Conservation (phyloP, 305 asterid genomes). For the Fraxinus dipetala region DNA sequence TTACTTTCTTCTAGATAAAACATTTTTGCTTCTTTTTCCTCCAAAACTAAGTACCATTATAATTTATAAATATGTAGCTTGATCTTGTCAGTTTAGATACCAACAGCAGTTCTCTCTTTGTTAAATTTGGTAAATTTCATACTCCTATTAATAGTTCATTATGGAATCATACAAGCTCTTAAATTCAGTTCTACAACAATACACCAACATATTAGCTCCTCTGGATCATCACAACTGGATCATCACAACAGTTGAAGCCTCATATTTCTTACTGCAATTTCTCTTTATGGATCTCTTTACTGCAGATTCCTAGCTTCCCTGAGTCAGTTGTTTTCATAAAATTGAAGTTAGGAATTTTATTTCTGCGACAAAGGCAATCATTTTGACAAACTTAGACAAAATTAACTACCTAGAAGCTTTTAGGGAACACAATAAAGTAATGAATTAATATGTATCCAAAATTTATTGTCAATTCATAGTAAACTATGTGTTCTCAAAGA, state of each 20-base stretch:
- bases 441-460: background rate
- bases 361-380: background rate
- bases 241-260: background rate
- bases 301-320: background rate
- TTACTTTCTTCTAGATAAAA: background rate
- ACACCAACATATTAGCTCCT: background rate
- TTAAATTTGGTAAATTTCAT: background rate
- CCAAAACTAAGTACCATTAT: background rate
- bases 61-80: background rate
- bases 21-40: background rate
- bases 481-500: background rate
- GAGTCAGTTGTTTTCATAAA: background rate
- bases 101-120: background rate
- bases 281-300: background rate
- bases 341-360: background rate
- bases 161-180: background rate
- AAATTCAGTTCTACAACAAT: background rate
- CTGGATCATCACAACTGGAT: background rate
- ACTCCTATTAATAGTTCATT: background rate
- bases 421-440: background rate
- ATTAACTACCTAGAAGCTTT: background rate
- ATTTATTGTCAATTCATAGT: background rate
- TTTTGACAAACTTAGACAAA: background rate
- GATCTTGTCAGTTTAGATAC: background rate
- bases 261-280: background rate